phyloP scores from a whole-genome alignment of 208 protist genomes.

The Polymyxa betae region DNA sequence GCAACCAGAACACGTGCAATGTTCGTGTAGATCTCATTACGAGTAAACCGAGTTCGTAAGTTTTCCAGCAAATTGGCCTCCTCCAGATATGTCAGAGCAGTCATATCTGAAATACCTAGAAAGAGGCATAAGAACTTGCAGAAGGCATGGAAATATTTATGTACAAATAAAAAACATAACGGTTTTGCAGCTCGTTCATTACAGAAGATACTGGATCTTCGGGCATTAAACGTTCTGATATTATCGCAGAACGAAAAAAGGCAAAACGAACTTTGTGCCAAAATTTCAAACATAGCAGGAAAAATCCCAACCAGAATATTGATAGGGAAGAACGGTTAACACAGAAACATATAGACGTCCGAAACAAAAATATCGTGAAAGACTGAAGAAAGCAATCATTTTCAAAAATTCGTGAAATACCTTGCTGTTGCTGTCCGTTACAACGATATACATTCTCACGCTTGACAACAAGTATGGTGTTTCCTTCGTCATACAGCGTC shows the following conservation, averaged over 20 bases:
- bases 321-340: too few relatives aligned
- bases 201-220: too few relatives aligned
- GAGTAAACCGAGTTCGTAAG: slow-evolving; percentile 44
- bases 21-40: slow-evolving; percentile 42
- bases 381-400: background rate
- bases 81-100: slow-evolving; percentile 59
- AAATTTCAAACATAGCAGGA: too few relatives aligned
- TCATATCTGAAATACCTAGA: slow-evolving; percentile 36
- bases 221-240: too few relatives aligned
- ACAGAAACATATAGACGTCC: too few relatives aligned
- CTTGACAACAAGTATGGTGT: background rate
- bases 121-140: background rate
- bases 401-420: slow-evolving; percentile 18
- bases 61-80: slow-evolving; percentile 56
- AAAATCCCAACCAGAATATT: too few relatives aligned
- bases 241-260: too few relatives aligned
- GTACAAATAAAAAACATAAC: too few relatives aligned
- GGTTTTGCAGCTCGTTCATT: too few relatives aligned
- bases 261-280: too few relatives aligned
- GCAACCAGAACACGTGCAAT: slow-evolving; percentile 57
- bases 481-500: background rate
- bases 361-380: too few relatives aligned
- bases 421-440: slow-evolving; percentile 29
- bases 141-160: background rate
- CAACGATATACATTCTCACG: background rate